Evolutionary conservation across 495 filamentous ascomycete species (phyloP).

Genomic region (Penicillium malachiteum): DNA sequence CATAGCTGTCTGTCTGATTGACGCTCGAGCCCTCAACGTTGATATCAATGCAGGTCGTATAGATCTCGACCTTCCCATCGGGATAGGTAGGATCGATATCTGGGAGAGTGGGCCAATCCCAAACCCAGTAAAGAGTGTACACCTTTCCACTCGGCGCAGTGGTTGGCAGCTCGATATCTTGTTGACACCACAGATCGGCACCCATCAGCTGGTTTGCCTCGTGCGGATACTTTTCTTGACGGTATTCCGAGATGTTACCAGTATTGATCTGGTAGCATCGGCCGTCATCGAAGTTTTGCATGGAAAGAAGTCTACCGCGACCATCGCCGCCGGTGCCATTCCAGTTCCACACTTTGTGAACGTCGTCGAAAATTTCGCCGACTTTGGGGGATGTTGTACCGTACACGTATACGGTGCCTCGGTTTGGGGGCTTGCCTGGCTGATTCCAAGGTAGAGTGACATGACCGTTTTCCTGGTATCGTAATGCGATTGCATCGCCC

Average conservation of each 20-base stretch:
- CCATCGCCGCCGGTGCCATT: constrained; percentile 76
- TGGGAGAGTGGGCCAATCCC: constrained; percentile 75
- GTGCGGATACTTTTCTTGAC: constrained; percentile 52
- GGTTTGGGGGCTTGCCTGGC: constrained; percentile 61
- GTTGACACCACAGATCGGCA: constrained; percentile 69
- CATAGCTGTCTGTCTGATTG: constrained; percentile 20
- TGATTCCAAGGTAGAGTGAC: constrained; percentile 64
- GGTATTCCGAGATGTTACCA: constrained; percentile 49
- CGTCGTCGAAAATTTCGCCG: constrained; percentile 62
- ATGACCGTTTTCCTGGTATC: constrained; percentile 86
- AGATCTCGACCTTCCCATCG: constrained; percentile 64
- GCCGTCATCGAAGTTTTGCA: constrained; percentile 77
- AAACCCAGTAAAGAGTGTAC: constrained; percentile 86
- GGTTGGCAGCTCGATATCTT: constrained; percentile 66
- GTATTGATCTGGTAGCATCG: constrained; percentile 74
- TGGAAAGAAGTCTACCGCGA: constrained; percentile 69
- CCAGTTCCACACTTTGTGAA: constrained; percentile 70
- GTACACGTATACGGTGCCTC: constrained; percentile 78
- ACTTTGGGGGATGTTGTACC: constrained; percentile 66
- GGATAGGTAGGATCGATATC: constrained; percentile 44
- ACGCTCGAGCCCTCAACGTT: constrained; percentile 46
- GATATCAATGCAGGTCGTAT: constrained; percentile 81
- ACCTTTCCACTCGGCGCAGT: constrained; percentile 51
- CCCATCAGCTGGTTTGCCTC: constrained; percentile 43
- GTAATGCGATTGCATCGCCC: constrained; percentile 68